Evolutionary conservation across 768 basidiomycete genomes (phyloP).

Genomic region (Leucogyrophana mollusca): DNA sequence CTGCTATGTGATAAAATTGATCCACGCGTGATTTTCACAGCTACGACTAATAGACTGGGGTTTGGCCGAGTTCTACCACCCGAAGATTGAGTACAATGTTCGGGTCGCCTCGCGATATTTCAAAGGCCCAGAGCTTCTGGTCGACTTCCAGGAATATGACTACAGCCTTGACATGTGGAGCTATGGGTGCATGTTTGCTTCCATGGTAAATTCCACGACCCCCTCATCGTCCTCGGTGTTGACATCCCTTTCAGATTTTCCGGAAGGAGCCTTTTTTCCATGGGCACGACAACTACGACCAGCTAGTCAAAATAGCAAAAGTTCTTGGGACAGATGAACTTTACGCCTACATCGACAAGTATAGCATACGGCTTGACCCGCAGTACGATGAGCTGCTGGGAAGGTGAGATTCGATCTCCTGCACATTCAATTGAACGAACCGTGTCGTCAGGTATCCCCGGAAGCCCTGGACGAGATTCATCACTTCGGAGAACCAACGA

Average conservation of each 20-base stretch:
- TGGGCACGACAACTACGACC: conserved; percentile 98
- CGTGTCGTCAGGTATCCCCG: conserved; percentile 66
- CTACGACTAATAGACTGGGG: conserved; percentile 98
- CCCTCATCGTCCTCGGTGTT: not conserved
- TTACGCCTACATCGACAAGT: conserved; percentile 90
- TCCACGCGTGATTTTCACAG: conserved; percentile 39
- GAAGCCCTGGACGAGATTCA: conserved; percentile 94
- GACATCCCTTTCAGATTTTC: conserved; percentile 69
- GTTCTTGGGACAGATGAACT: conserved; percentile 96
- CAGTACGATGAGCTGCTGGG: conserved; percentile 95
- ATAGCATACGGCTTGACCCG: conserved; percentile 93
- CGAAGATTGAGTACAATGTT: conserved; percentile 97
- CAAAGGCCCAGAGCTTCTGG: conserved; percentile 94
- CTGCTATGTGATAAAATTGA: conserved; percentile 6
- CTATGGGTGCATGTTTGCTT: conserved; percentile 98
- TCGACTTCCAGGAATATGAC: conserved; percentile 98
- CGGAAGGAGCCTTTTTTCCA: conserved; percentile 99
- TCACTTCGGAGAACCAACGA: conserved; percentile 93
- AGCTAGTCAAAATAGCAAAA: conserved; percentile 96
- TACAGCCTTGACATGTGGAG: conserved; percentile 99
- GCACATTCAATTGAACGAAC: conserved; percentile 7
- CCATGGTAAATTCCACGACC: conserved; percentile 66
- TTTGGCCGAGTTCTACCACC: conserved; percentile 97
- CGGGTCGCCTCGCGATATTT: conserved; percentile 97
- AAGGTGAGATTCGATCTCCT: conserved; percentile 44